These are phyloP conservation scores for Ammopiptanthus mongolicus DNA, from an alignment of 306 rosid species.

Conservation along the genomic window DNA sequence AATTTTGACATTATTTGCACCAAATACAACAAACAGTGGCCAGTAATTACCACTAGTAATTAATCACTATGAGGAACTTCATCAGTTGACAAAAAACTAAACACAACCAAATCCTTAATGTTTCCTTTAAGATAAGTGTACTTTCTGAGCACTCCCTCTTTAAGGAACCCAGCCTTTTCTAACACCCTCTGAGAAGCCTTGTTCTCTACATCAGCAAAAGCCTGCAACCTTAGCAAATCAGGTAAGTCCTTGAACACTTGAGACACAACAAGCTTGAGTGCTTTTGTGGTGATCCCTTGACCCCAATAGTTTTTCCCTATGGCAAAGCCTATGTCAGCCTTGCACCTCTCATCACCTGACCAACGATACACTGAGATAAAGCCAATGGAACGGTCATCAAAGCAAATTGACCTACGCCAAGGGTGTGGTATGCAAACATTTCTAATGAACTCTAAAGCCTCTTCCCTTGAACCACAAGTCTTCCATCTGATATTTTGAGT, in stretches of 20 bases:
- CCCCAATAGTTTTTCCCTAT: constrained; percentile 44
- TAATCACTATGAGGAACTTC: neutral
- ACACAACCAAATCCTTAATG: constrained; percentile 33
- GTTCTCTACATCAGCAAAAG: constrained; percentile 30
- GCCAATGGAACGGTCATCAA: constrained; percentile 45
- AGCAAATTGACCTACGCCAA: constrained; percentile 55
- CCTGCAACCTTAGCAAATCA: constrained; percentile 47
- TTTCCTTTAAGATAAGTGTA: constrained; percentile 35
- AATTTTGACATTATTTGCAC: neutral
- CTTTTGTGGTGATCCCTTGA: constrained; percentile 51
- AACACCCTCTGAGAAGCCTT: constrained; percentile 60
- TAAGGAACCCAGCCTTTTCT: constrained; percentile 56
- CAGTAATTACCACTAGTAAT: neutral
- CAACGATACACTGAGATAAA: constrained; percentile 30
- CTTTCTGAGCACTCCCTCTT: constrained; percentile 57
- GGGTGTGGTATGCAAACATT: constrained; percentile 64
- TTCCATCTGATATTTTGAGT: constrained; percentile 29
- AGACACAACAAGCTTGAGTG: constrained; percentile 33
- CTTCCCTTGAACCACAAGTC: constrained; percentile 37
- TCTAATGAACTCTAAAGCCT: constrained; percentile 47
- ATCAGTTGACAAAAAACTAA: constrained; percentile 40
- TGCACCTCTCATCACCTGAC: constrained; percentile 38
- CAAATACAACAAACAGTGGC: neutral
- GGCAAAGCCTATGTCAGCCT: constrained; percentile 51
- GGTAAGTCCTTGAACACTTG: constrained; percentile 44